These are phyloP conservation scores for Raffaelea albimanens DNA, from an alignment of 2,329 filamentous ascomycete species.

Conservation along the genomic window DNA sequence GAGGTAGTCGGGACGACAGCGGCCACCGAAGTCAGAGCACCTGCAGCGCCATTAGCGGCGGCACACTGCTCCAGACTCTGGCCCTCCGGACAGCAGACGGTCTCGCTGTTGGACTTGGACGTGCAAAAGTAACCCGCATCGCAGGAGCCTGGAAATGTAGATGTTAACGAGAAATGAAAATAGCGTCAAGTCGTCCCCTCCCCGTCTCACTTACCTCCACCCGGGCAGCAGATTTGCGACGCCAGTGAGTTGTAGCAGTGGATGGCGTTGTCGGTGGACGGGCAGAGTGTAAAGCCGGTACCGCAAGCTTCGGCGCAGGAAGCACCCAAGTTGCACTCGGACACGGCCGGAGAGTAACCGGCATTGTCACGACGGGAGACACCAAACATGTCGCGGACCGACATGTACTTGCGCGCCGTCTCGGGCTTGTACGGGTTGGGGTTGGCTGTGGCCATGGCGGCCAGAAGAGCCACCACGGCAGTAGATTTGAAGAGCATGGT, in stretches of 20 bases:
- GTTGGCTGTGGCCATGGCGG: background rate
- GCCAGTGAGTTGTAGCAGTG: background rate
- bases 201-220: slow-evolving; percentile 28
- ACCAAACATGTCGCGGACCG: background rate
- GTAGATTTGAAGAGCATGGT: slow-evolving; percentile 6
- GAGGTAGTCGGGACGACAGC: slow-evolving; percentile 7
- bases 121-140: slow-evolving; percentile 51
- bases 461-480: background rate
- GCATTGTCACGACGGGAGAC: background rate
- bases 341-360: background rate
- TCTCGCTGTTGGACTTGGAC: slow-evolving; percentile 37
- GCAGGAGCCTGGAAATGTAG: slow-evolving; percentile 44
- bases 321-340: background rate
- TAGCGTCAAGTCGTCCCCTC: slow-evolving; percentile 35
- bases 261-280: slow-evolving; percentile 29
- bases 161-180: background rate
- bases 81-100: slow-evolving; percentile 52
- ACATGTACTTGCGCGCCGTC: slow-evolving; percentile 27
- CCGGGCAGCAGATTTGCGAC: slow-evolving; percentile 18
- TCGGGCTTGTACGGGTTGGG: background rate
- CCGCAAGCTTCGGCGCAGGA: background rate
- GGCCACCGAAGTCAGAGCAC: slow-evolving; percentile 29
- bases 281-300: slow-evolving; percentile 2
- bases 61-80: slow-evolving; percentile 47
- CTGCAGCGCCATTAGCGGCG: slow-evolving; percentile 35